Base-by-base conservation (phyloP, 345 rosid genomes). In the Hevea brasiliensis region DNA sequence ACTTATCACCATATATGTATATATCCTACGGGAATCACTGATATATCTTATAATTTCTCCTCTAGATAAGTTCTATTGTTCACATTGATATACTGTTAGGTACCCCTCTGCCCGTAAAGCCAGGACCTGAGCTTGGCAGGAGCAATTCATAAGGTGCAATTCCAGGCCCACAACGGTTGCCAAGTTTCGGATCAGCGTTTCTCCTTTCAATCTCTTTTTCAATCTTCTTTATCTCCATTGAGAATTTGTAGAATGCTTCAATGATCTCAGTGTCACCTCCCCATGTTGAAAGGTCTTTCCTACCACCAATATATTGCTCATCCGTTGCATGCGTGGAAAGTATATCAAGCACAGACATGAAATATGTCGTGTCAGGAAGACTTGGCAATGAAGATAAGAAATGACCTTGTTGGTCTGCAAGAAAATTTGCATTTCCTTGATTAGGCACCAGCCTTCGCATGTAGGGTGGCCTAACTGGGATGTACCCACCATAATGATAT, bases 81-180 rank as follows among this genome's bases (percentile, higher is more conserved):
- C 86, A 94, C 61, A 92, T 94, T 0, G 99, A 89, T 11, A 92
- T 89, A 65, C 99, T 94, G 68, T 94, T 94, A 2, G 99, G 99
- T n/a, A 94, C 90, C 1, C 99, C 99, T 82, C 97, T 85, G 68
- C 99, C 91, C 11, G 99, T 94, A 44, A 92, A 98, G 0, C 99
- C 99, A 0, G 99, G 94, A 2, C 71, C 98, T 6, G 98, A 94
- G 77, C 89, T 92, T 0, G 98, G 98, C 17, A 86, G 81, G 13
- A 94, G 89, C 14, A 92, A 74, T 85, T 94, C 98, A 24, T 94
- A 94, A 0, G 98, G 92, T 40, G 90, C 75, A 71, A 95, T 95
- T 24, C 99, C 99, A 0, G 98, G 97, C 6, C 98, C 99, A 23
- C 98, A 95, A 47, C 97, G 77, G 67, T 89, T 89, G 79, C 75